phyloP scores from a whole-genome alignment of 768 basidiomycete genomes.

The Tricholoma saponaceum region DNA sequence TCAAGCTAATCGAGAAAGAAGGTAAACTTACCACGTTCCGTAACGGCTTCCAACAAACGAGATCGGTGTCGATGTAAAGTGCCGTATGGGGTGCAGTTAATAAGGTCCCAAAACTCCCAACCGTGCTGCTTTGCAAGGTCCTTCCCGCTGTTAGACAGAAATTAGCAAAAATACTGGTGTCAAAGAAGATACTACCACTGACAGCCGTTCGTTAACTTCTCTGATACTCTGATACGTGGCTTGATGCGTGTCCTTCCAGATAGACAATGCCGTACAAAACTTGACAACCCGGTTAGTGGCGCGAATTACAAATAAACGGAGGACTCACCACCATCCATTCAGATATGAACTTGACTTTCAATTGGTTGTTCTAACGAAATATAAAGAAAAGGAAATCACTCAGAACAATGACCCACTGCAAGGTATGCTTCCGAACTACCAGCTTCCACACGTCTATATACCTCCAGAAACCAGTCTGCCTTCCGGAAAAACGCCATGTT shows the following conservation, averaged over 20 bases:
- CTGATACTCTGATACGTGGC: neutral
- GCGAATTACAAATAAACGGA: neutral
- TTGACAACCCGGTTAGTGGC: neutral
- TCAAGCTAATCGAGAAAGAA: neutral
- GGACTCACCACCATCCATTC: constrained; percentile 12
- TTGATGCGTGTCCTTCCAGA: constrained; percentile 10
- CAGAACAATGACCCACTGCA: neutral
- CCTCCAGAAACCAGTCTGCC: constrained; percentile 5
- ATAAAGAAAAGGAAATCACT: neutral
- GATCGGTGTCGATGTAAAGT: constrained; percentile 33
- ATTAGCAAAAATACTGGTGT: neutral
- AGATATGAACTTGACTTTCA: constrained; percentile 1
- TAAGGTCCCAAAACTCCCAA: constrained; percentile 39
- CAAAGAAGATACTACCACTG: constrained; percentile 1
- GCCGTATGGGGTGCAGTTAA: constrained; percentile 36
- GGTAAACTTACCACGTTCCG: constrained; percentile 26
- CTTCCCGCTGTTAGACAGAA: constrained; percentile 27
- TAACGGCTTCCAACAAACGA: constrained; percentile 34
- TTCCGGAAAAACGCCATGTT: neutral
- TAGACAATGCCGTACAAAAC: constrained; percentile 9
- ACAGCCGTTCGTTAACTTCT: constrained; percentile 17
- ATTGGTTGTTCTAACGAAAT: constrained; percentile 3
- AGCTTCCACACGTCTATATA: neutral
- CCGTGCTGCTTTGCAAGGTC: constrained; percentile 32
- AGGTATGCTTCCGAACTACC: constrained; percentile 1